Base-by-base conservation (phyloP, 495 filamentous ascomycete species). In the Neurospora sp. region DNA sequence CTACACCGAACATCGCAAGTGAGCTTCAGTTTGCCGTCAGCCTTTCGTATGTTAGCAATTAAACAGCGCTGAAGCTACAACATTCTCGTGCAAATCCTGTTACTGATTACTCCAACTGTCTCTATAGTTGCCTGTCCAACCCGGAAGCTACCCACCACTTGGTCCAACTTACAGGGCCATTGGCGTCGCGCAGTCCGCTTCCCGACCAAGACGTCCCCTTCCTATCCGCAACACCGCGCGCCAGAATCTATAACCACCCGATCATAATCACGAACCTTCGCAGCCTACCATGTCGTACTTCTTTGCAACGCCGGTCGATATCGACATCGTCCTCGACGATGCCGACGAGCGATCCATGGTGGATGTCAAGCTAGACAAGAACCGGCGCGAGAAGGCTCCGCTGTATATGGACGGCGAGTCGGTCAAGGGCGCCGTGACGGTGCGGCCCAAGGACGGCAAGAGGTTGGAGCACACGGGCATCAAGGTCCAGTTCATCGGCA, bases 401-500 rank as follows among this genome's bases (percentile, higher is more conserved):
- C 86, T 99, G 48, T 99, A 97, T 80, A 94, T 96, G 89, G 96
- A 99, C 82, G 96, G 96, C 69, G 96, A 99, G 86, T 97, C 94
- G 70, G 96, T 99, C 75, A 97, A 96, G 78, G 96, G 96, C 74
- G 89, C 90, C 37, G 94, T 98, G 70, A 98, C 96, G 8, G 90
- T 99, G 77, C 86, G 96, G 78, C 96, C 96, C 11, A 99, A 99
- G 85, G 96, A 99, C 89, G 96, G 96, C 74, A 98, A 97, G 85
- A 89, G 96, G 77, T 84, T 99, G 79, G 96, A 99, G 81, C 96
- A 99, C 81, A 98, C 95, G 10, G 96, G 96, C 74, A 98, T 99
- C 86, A 99, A 99, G 85, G 94, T 99, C 78, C 96, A 99, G 82
- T 99, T 99, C 85, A 97, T 99, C 76, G 96, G 96, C 77, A 96